Percentiles rank a stretch among this genome's conserved stretches.
phyloP scores from a whole-genome alignment of 2,329 filamentous ascomycete species.

The Sporothrix globosa region DNA sequence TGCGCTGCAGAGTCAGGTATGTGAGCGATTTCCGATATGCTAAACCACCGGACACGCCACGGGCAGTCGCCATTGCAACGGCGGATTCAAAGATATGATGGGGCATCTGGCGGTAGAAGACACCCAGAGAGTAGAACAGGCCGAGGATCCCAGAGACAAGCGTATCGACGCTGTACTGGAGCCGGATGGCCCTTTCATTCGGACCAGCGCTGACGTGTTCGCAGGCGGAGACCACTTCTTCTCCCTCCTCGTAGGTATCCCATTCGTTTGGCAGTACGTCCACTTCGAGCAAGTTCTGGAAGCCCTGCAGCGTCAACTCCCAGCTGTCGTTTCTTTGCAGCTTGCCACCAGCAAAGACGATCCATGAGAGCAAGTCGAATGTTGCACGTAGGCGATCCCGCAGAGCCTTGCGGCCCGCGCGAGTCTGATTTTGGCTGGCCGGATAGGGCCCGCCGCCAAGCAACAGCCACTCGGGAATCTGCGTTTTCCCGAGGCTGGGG shows the following conservation, averaged over 20 bases:
- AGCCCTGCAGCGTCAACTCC: slow-evolving; percentile 34
- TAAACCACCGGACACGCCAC: neutral
- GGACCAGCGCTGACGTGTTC: neutral
- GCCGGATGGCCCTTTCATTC: neutral
- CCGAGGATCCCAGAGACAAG: slow-evolving; percentile 28
- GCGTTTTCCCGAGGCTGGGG: neutral
- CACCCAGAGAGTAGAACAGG: slow-evolving; percentile 31
- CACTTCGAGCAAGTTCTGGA: slow-evolving; percentile 27
- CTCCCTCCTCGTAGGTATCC: neutral
- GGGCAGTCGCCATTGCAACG: slow-evolving; percentile 1
- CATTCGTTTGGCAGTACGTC: neutral
- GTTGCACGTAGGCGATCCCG: slow-evolving; percentile 8
- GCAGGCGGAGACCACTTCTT: neutral
- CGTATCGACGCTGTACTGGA: slow-evolving; percentile 21
- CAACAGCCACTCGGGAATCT: slow-evolving; percentile 31
- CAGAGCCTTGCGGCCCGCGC: neutral
- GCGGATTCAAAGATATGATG: neutral
- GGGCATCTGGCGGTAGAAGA: slow-evolving; percentile 33
- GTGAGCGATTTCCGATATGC: slow-evolving; percentile 6
- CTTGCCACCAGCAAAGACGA: slow-evolving; percentile 14
- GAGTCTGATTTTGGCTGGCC: neutral
- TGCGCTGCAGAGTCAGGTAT: slow-evolving; percentile 20
- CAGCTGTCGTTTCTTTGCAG: slow-evolving; percentile 17
- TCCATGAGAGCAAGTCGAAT: slow-evolving; percentile 24
- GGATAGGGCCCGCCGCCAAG: slow-evolving; percentile 25